Evolutionary conservation across 345 rosid genomes (phyloP).

Genomic region (Reutealis trisperma): DNA sequence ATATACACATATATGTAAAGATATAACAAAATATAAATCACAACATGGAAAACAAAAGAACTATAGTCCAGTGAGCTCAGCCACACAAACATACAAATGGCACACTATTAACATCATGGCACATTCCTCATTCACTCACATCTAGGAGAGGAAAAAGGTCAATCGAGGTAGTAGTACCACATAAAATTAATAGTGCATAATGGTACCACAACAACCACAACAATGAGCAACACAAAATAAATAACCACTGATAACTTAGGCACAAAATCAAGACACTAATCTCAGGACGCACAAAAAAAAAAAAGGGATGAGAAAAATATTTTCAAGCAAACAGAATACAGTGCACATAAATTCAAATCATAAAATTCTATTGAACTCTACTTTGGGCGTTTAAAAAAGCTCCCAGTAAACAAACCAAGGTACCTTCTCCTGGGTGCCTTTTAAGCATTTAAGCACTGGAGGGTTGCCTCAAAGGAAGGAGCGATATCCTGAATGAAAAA

Average conservation of each 20-base stretch:
- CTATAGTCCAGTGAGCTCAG: not conserved
- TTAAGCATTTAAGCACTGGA: conserved; percentile 78
- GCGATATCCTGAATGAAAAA: conserved; percentile 85
- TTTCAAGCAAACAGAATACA: not conserved
- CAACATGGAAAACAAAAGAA: not conserved
- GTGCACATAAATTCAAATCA: not conserved
- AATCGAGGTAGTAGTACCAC: not conserved
- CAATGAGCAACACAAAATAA: not conserved
- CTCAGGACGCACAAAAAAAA: not conserved
- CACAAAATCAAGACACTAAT: not conserved
- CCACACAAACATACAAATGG: not conserved
- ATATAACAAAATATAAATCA: not conserved
- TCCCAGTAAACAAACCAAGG: conserved; percentile 81
- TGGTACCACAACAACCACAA: not conserved
- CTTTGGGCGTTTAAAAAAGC: conserved; percentile 38
- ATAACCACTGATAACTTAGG: not conserved
- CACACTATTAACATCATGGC: not conserved
- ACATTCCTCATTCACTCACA: not conserved
- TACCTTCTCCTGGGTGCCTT: conserved; percentile 99
- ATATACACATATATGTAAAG: conserved; percentile 4
- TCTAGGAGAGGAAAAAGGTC: not conserved
- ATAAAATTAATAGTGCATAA: not conserved
- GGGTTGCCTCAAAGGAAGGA: conserved; percentile 76
- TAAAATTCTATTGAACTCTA: not conserved
- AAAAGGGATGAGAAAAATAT: no score